Conservation (phyloP, 202 grass and related monocot genomes). For the Miscanthus sacchariflorus region DNA sequence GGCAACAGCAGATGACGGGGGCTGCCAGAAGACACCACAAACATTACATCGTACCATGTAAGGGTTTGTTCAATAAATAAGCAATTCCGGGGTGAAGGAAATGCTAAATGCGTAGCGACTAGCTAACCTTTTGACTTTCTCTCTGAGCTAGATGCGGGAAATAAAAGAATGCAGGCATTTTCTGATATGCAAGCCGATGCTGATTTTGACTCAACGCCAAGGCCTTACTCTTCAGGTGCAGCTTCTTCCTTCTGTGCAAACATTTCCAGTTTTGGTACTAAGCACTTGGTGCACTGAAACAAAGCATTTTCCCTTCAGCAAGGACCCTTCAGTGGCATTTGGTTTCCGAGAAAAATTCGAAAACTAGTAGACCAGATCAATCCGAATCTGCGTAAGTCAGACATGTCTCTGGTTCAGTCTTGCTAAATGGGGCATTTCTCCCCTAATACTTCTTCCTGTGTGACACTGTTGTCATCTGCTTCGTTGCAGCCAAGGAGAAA, state of each 20-base stretch:
- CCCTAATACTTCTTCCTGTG: background rate
- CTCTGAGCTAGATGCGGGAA: constrained; percentile 56
- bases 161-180: constrained; percentile 61
- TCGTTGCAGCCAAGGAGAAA: constrained; percentile 70
- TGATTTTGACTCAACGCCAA: constrained; percentile 56
- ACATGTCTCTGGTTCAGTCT: constrained; percentile 24
- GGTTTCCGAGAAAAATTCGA: constrained; percentile 72
- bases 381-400: constrained; percentile 56
- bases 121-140: constrained; percentile 51
- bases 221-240: constrained; percentile 76
- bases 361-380: constrained; percentile 55
- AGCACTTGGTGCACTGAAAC: constrained; percentile 27
- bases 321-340: constrained; percentile 99
- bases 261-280: constrained; percentile 31
- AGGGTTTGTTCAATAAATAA: constrained; percentile 34
- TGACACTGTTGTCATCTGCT: constrained; percentile 36
- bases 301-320: constrained; percentile 46
- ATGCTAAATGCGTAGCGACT: background rate
- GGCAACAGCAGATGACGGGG: constrained; percentile 80
- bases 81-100: constrained; percentile 27
- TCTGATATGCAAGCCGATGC: constrained; percentile 62
- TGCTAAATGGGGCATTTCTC: constrained; percentile 17
- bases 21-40: constrained; percentile 66
- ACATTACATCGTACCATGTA: constrained; percentile 91
- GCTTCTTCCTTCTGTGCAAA: constrained; percentile 28